Conservation (phyloP, 2,329 filamentous ascomycete species). For the Neonectria ditissima region DNA sequence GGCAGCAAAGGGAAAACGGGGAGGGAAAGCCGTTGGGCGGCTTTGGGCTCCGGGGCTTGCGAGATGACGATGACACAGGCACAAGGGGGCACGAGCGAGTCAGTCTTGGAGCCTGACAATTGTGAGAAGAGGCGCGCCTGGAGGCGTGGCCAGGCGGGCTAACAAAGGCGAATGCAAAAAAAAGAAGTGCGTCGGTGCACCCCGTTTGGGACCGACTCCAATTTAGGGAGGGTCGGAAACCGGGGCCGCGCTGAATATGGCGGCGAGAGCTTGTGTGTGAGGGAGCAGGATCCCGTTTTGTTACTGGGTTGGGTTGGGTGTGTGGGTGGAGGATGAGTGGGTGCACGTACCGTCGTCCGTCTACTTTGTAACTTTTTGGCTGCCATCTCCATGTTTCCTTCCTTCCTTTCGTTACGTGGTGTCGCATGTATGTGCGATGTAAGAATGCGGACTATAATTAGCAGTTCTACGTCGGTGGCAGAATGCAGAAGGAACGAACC, state of each 20-base stretch:
- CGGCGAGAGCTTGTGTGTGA: slow-evolving; percentile 10
- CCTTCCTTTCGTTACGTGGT: too few relatives aligned
- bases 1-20: not conserved
- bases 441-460: not conserved
- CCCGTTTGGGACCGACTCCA: slow-evolving; percentile 5
- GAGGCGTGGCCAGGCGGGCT: not conserved
- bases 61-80: slow-evolving; percentile 13
- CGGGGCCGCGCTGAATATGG: slow-evolving; percentile 23
- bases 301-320: too few relatives aligned
- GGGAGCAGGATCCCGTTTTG: slow-evolving; percentile 7
- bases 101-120: slow-evolving; percentile 23
- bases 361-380: too few relatives aligned
- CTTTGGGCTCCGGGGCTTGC: not conserved
- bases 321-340: too few relatives aligned
- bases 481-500: not conserved
- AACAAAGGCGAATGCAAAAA: not conserved
- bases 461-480: not conserved
- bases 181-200: too few relatives aligned
- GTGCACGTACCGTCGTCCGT: too few relatives aligned
- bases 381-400: too few relatives aligned
- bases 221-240: not conserved
- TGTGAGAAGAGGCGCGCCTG: slow-evolving; percentile 11
- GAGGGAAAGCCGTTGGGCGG: too few relatives aligned
- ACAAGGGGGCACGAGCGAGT: slow-evolving; percentile 10
- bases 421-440: not conserved